Evolutionary conservation across 2,329 filamentous ascomycete species (phyloP).

Genomic region (Diplodia intermedia): DNA sequence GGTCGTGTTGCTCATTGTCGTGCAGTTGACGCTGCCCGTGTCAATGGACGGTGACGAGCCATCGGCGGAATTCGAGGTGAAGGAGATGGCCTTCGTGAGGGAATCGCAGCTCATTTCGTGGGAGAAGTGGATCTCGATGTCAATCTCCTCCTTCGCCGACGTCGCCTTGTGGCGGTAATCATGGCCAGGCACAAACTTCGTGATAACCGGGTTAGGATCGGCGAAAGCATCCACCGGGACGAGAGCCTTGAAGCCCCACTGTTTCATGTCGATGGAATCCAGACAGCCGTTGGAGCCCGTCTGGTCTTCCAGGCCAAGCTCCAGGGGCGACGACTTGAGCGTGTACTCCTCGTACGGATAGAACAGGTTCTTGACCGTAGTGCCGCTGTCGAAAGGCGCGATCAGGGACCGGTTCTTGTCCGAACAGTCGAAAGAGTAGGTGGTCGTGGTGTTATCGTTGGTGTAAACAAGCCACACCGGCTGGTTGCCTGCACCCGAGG

Average conservation of each 20-base stretch:
- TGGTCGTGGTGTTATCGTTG: constrained; percentile 57
- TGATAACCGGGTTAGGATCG: constrained; percentile 63
- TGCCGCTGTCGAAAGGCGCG: constrained; percentile 61
- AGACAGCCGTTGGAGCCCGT: constrained; percentile 64
- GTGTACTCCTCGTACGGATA: constrained; percentile 65
- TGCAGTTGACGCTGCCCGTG: constrained; percentile 55
- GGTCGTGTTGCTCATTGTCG: constrained; percentile 40
- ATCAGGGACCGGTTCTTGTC: constrained; percentile 59
- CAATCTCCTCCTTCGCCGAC: constrained; percentile 53
- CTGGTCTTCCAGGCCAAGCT: constrained; percentile 44
- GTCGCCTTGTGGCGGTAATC: constrained; percentile 63
- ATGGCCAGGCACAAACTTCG: constrained; percentile 66
- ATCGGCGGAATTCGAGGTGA: constrained; percentile 61
- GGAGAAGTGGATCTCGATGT: constrained; percentile 65
- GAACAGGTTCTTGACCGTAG: constrained; percentile 68
- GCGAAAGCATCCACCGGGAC: constrained; percentile 61
- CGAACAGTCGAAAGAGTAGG: constrained; percentile 66
- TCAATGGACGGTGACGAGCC: constrained; percentile 55
- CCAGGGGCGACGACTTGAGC: constrained; percentile 55
- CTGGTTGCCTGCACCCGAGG: constrained; percentile 51
- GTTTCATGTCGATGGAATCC: constrained; percentile 57
- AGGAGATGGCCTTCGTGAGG: constrained; percentile 57
- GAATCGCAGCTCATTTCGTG: constrained; percentile 66
- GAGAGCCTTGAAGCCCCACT: constrained; percentile 67
- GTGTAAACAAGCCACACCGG: constrained; percentile 61